Evolutionary conservation across 2,329 filamentous ascomycete species (phyloP), one percentile per base, ranked within the genome.

Genomic region (Pseudopyrenochaeta lycopersici): DNA sequence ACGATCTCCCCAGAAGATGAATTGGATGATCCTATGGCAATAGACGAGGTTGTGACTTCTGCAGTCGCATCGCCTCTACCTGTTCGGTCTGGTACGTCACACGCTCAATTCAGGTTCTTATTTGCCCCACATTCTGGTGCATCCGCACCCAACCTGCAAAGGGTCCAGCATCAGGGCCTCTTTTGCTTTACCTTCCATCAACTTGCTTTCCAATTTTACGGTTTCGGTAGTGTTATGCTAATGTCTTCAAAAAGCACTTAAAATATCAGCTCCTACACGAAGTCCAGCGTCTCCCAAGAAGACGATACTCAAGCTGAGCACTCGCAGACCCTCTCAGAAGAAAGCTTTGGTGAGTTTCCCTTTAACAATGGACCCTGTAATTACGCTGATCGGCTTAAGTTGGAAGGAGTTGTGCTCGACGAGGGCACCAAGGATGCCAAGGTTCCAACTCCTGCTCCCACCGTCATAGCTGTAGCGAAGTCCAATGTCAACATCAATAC

Each of bases 1-100:
- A 68, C 43, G 2, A 64, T 72, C 35, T 66, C 62, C n/a, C 64
- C 63, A n/a, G 67, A 70, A 52, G 67, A 72, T 46, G 64, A 69
- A 39, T 53, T 67, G 7, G 64, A 70, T 18, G 66, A 70, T 44
- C 49, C 64, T 12, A 62, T 64, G 57, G 53, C 56, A 11, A 38
- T 68, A 14, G 63, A 68, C 45, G 49, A 54, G 21, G 33, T 59
- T 35, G 32, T 47, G 32, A 52, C 54, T 18, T 42, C 54, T 43
- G 47, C 54, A 27, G 61, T 66, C 18, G 52, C 47, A 33, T 63
- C 65, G 39, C 59, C 61, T 17, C 56, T 66, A 35, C 62, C 69
- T 50, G 62, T 67, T 52, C 63, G 63, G 32, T 52, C 63, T 51
- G 65, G 69, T 72, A 66, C 43, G 69, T 72, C 32, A 31, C 58